phyloP scores from a whole-genome alignment of 192 early-diverging fungal species.

The Linnemannia zychae region DNA sequence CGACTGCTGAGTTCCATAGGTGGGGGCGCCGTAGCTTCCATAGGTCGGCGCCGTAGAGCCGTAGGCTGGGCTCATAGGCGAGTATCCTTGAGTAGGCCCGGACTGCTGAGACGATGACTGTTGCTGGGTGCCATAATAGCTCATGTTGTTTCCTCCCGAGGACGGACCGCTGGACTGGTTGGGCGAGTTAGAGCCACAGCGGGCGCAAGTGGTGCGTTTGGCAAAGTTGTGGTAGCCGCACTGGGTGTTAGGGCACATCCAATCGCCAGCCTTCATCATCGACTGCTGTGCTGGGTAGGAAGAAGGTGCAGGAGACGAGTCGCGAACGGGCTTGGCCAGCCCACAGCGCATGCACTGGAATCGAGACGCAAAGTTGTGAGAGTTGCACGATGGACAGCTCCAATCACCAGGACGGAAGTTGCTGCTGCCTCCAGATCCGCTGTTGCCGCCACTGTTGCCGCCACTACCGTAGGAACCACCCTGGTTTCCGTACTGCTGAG shows the following conservation, averaged over 20 bases:
- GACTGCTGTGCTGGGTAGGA: conserved; percentile 13
- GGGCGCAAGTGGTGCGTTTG: conserved; percentile 60
- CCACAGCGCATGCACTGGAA: conserved; percentile 72
- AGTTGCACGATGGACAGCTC: conserved; percentile 73
- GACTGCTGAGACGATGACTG: conserved; percentile 34
- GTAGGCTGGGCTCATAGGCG: conserved; percentile 50
- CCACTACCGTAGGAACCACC: conserved; percentile 31
- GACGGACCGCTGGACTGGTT: conserved; percentile 13
- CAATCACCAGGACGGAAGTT: conserved; percentile 78
- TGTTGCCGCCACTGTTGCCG: conserved; percentile 40
- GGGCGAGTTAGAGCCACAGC: conserved; percentile 49
- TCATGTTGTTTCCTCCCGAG: conserved; percentile 30
- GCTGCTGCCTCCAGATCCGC: conserved; percentile 45
- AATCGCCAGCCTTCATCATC: conserved; percentile 63
- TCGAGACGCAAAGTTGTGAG: conserved; percentile 78
- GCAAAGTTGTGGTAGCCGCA: conserved; percentile 69
- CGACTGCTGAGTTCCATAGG: conserved; percentile 47
- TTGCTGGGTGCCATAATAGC: conserved; percentile 49
- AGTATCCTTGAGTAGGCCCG: conserved; percentile 39
- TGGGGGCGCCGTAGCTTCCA: conserved; percentile 46
- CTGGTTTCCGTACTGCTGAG: conserved; percentile 27
- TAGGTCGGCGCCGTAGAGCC: conserved; percentile 32
- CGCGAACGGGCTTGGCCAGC: conserved; percentile 50
- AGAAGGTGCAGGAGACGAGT: conserved; percentile 33
- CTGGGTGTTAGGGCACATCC: conserved; percentile 60